Conservation (phyloP, 495 filamentous ascomycete species). For the Aspergillus taichungensis region DNA sequence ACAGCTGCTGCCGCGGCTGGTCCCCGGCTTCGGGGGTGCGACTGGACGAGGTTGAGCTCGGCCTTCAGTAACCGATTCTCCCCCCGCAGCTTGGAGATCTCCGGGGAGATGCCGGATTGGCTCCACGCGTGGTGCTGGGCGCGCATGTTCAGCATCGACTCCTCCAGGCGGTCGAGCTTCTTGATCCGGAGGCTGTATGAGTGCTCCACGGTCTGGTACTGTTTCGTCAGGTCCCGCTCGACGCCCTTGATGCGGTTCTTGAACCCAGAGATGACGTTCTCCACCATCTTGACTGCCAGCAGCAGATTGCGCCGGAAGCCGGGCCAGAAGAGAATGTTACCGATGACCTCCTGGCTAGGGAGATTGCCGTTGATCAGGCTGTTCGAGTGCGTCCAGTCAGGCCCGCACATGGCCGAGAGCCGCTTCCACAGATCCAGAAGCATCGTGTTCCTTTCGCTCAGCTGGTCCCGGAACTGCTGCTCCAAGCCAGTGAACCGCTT, state of each 20-base stretch:
- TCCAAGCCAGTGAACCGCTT: conserved; percentile 67
- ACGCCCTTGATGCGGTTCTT: conserved; percentile 70
- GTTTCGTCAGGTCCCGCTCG: conserved; percentile 80
- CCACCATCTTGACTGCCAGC: conserved; percentile 79
- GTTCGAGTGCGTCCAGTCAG: conserved; percentile 87
- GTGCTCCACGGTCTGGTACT: conserved; percentile 80
- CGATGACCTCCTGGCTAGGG: conserved; percentile 70
- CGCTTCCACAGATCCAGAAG: conserved; percentile 81
- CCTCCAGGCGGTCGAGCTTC: conserved; percentile 81
- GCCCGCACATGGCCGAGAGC: conserved; percentile 74
- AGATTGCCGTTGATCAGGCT: conserved; percentile 80
- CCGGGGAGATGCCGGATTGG: conserved; percentile 41
- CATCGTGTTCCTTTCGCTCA: conserved; percentile 81
- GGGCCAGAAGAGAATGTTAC: conserved; percentile 62
- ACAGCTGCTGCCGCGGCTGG: conserved; percentile 19
- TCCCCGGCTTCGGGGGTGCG: conserved; percentile 31
- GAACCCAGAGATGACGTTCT: conserved; percentile 72
- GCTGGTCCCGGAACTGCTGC: conserved; percentile 70
- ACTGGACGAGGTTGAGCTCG: conserved; percentile 67
- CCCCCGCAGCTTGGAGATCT: conserved; percentile 63
- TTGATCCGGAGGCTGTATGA: conserved; percentile 70
- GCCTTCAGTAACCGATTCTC: conserved; percentile 77
- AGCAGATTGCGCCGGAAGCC: conserved; percentile 84
- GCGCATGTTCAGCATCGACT: conserved; percentile 49
- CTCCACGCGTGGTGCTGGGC: conserved; percentile 25